Percentiles rank a stretch among this genome's conserved stretches.
These are phyloP conservation scores for Neurospora sp. DNA, from an alignment of 495 filamentous ascomycete genomes.

Conservation along the genomic window DNA sequence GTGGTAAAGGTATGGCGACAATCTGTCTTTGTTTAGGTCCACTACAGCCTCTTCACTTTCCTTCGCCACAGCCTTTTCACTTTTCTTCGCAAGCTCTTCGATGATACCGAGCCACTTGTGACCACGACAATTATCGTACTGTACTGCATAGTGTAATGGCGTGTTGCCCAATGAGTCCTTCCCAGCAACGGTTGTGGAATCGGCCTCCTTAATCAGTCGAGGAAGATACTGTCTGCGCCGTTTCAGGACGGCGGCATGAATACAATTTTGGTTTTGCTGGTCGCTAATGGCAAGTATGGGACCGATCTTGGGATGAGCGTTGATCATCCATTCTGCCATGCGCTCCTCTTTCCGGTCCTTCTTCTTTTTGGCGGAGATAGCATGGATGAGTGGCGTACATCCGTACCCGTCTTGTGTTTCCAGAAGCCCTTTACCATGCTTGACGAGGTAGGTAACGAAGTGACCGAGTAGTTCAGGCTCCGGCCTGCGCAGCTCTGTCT, in stretches of 20 bases:
- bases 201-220: conserved; percentile 10
- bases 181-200: conserved; percentile 11
- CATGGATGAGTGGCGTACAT: conserved; percentile 16
- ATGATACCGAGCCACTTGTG: neutral
- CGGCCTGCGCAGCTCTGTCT: neutral
- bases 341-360: neutral
- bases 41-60: conserved; percentile 5
- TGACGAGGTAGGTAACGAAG: conserved; percentile 14
- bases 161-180: conserved; percentile 17
- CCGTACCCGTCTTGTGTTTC: conserved; percentile 9
- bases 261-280: conserved; percentile 11
- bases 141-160: conserved; percentile 20
- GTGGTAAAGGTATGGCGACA: conserved; percentile 20
- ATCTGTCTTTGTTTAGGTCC: conserved; percentile 5
- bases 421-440: conserved; percentile 9
- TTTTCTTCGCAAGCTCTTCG: conserved; percentile 11
- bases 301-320: conserved; percentile 16
- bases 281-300: conserved; percentile 14
- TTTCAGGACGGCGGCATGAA: conserved; percentile 19
- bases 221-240: neutral
- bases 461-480: conserved; percentile 6
- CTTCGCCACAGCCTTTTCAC: conserved; percentile 12
- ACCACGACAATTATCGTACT: conserved; percentile 13
- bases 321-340: conserved; percentile 18
- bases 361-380: conserved; percentile 12